Evolutionary conservation across 768 basidiomycete species (phyloP), one percentile per base, ranked within the genome.

Genomic region (Boletus subparvulus): DNA sequence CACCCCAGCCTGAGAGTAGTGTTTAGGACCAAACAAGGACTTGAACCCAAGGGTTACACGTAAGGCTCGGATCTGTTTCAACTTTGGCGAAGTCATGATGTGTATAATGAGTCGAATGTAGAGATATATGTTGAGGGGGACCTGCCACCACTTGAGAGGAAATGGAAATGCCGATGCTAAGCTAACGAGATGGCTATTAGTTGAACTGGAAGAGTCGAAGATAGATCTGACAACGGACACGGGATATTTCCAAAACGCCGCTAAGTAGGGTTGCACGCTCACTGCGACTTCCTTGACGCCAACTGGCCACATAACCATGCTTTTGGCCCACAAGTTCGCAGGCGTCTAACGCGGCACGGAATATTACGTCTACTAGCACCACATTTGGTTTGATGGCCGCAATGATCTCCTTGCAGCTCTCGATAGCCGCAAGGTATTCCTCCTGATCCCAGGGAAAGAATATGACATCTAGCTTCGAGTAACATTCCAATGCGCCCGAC

Each of bases 81-180:
- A 1, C 7, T 30, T 12, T 4, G 8, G 2, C 6, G 48, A 37
- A 3, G 33, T 39, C 26, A 19, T 4, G 0, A 32, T 3, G n/a
- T 3, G n/a, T 3, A 37, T 37, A 26, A 21, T 13, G 21, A 51
- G 21, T n/a, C 45, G 52, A 39, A 62, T 51, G 21, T 11, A n/a
- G 33, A 55, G 53, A 42, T 58, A 58, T 11, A 46, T 35, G 39
- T 62, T 58, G 35, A 63, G 33, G 13, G 50, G 56, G 13, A 58
- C 39, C 33, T 62, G 59, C 55, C 47, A 62, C 61, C 61, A 59
- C 24, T 62, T 47, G n/a, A 59, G 46, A 4, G 62, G 62, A 14
- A 40, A 62, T 17, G 44, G 30, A 37, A 52, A 47, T 19, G 53
- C 61, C 6, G 61, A 62, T 24, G 52, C 37, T 3, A 54, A 2